Evolutionary conservation across 139 green algal species (phyloP).

Genomic region (Picochlorum sp.): DNA sequence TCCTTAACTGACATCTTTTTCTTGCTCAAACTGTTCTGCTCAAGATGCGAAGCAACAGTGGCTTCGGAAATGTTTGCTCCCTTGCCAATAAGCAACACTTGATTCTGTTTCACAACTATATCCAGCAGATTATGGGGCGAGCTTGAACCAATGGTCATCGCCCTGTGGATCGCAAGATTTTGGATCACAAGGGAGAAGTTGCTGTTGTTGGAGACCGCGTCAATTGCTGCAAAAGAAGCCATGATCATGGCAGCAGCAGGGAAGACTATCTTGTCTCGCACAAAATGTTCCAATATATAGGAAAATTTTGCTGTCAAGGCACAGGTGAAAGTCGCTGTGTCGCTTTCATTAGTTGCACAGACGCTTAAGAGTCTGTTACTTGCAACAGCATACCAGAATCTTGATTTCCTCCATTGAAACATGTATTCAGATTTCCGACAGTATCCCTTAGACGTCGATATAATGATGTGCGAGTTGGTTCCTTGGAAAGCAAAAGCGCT

Average conservation of each 20-base stretch:
- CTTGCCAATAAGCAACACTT: no score
- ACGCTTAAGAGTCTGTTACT: no score
- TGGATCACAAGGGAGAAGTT: slow-evolving; percentile 10
- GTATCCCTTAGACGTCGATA: not conserved
- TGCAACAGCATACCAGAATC: not conserved
- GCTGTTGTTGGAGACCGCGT: slow-evolving; percentile 1
- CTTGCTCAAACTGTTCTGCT: no score
- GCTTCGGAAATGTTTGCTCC: no score
- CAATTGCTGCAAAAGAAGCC: not conserved
- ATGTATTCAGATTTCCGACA: not conserved
- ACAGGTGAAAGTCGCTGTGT: no score
- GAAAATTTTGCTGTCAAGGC: not conserved
- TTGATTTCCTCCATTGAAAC: slow-evolving; percentile 17
- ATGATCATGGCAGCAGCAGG: slow-evolving; percentile 26
- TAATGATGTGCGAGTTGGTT: slow-evolving; percentile 59
- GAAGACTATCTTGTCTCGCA: slow-evolving; percentile 13
- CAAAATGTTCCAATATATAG: slow-evolving; percentile 30
- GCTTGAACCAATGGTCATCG: no score
- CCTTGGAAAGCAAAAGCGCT: slow-evolving; percentile 81
- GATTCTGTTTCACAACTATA: no score
- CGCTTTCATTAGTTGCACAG: no score
- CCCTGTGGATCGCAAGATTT: no score
- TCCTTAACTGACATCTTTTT: no score
- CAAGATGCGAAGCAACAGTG: no score
- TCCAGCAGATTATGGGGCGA: no score